phyloP scores from a whole-genome alignment of 2,329 filamentous ascomycete genomes.

The Colletotrichum paranaense region DNA sequence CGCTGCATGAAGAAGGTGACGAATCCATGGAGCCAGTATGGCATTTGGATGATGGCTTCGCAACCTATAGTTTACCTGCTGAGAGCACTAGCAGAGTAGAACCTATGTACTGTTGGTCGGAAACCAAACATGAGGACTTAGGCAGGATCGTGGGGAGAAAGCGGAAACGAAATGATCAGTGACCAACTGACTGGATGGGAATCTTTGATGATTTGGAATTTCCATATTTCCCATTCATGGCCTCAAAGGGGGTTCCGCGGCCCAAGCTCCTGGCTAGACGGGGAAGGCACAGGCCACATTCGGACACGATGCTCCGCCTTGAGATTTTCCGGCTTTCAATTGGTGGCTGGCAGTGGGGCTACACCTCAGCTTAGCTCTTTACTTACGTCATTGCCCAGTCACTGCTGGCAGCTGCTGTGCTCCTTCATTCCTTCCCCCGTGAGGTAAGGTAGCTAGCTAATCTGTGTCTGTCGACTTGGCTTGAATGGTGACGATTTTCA shows the following conservation, averaged over 20 bases:
- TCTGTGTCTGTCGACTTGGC: background rate
- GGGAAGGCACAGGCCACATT: background rate
- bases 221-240: background rate
- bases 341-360: background rate
- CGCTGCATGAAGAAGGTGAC: background rate
- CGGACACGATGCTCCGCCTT: background rate
- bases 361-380: background rate
- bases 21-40: background rate
- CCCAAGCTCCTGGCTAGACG: background rate
- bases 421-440: background rate
- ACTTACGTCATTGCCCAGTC: slow-evolving; percentile 23
- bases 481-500: background rate
- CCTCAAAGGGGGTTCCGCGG: background rate
- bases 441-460: too few relatives aligned
- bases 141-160: background rate
- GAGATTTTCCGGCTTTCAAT: background rate
- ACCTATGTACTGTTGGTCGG: too few relatives aligned
- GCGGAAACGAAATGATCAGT: too few relatives aligned
- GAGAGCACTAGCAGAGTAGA: too few relatives aligned
- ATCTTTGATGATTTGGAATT: background rate
- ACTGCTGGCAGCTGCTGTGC: background rate
- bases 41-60: background rate
- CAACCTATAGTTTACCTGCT: background rate
- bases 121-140: too few relatives aligned
- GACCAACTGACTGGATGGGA: background rate